Percentiles rank a stretch among this genome's conserved stretches.
These are phyloP conservation scores for Calendula officinalis DNA, from an alignment of 129 eudicot species.

Conservation along the genomic window DNA sequence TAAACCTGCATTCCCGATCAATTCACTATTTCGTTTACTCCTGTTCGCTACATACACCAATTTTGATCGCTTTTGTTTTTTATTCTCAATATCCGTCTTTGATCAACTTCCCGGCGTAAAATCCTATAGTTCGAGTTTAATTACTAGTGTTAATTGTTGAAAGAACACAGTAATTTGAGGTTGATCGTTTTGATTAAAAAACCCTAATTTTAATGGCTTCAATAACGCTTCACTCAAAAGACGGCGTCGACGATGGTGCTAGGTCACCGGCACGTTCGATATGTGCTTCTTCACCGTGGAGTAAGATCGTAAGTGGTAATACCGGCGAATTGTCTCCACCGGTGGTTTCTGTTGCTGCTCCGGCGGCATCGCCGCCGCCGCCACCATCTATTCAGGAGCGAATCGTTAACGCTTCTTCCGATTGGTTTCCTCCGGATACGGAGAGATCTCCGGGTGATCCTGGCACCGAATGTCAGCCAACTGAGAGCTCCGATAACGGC, in stretches of 20 bases:
- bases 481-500: constrained; percentile 17
- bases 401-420: constrained; percentile 20
- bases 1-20: constrained; percentile 17
- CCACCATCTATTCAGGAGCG: constrained; percentile 19
- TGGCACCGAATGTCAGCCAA: constrained; percentile 9
- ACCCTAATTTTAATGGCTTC: constrained; percentile 32
- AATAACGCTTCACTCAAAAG: constrained; percentile 21
- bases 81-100: background rate
- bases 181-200: constrained; percentile 12
- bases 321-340: constrained; percentile 14
- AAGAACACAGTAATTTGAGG: background rate
- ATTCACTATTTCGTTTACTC: background rate
- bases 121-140: constrained; percentile 4
- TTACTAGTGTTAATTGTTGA: background rate
- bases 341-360: constrained; percentile 24
- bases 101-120: constrained; percentile 14
- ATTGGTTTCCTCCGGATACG: constrained; percentile 18
- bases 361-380: constrained; percentile 23
- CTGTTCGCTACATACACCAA: constrained; percentile 2
- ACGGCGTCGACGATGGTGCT: constrained; percentile 15
- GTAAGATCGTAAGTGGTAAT: constrained; percentile 34
- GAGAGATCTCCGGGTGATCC: constrained; percentile 12
- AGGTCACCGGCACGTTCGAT: constrained; percentile 20
- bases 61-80: constrained; percentile 11
- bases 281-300: constrained; percentile 35